Conservation (phyloP, 805 yeast genomes). For the Metschnikowia bowlesiae region DNA sequence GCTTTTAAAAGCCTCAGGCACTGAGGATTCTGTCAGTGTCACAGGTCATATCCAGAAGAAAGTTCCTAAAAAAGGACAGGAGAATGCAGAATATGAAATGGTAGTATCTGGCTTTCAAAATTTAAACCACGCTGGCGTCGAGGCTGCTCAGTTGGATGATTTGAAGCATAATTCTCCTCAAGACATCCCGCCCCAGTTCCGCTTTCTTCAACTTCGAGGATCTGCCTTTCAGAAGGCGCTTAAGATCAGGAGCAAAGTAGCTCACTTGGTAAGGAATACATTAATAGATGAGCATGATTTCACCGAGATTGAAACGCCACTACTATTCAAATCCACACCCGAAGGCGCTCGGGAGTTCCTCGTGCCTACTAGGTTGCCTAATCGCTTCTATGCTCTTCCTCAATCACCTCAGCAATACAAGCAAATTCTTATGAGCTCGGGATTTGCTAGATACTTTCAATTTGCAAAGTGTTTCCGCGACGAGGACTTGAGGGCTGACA, state of each 20-base stretch:
- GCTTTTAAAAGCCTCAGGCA: constrained; percentile 46
- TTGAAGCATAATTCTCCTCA: constrained; percentile 46
- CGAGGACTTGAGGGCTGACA: constrained; percentile 88
- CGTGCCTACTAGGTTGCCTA: constrained; percentile 75
- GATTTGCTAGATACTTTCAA: constrained; percentile 81
- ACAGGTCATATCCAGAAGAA: constrained; percentile 49
- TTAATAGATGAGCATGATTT: constrained; percentile 45
- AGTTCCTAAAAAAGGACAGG: constrained; percentile 15
- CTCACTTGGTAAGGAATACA: constrained; percentile 41
- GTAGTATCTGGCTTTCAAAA: constrained; percentile 46
- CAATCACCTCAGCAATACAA: constrained; percentile 98
- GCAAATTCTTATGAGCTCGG: constrained; percentile 91
- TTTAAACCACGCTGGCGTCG: constrained; percentile 58
- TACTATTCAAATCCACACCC: constrained; percentile 91
- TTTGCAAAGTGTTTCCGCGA: constrained; percentile 93
- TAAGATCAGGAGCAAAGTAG: constrained; percentile 52
- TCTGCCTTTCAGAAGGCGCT: constrained; percentile 53
- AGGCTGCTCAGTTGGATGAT: constrained; percentile 65
- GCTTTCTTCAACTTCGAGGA: constrained; percentile 76
- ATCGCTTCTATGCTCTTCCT: constrained; percentile 79
- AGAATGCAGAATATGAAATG: constrained; percentile 49
- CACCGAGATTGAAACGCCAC: constrained; percentile 87
- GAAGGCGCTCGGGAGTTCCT: constrained; percentile 96
- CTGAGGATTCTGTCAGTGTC: constrained; percentile 71
- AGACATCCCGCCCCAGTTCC: constrained; percentile 70